Evolutionary conservation across 257 asterid species (phyloP), one percentile per base, ranked within the genome.

Genomic region (Apocynum venetum): DNA sequence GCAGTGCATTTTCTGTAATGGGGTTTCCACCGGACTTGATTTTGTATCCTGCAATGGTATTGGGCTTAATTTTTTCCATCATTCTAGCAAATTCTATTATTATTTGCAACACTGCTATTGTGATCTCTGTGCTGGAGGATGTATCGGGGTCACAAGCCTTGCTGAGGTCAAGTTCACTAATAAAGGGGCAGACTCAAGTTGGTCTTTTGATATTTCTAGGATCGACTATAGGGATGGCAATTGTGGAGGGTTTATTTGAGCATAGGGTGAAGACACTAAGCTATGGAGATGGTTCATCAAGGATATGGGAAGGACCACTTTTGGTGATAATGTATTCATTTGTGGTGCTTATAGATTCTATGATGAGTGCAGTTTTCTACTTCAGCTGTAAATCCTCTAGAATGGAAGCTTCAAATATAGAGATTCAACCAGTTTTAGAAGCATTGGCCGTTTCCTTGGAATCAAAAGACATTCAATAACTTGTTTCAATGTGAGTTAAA

Each of bases 281-380:
- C 76, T 91, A 95, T 80, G 99, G 96, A 69, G 93, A 93, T 81
- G 98, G 97, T 52, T 90, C 99, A 63, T 93, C 98, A 4, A 87
- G 97, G 82, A 83, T 90, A 73, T 95, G 98, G 99, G 98, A 95
- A 88, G 97, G 99, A 5, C 99, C 99, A 1, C 91, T 95, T 78
- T 82, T 95, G 89, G 97, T 95, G 35, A 35, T 90, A 65, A 87
- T 95, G 96, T 93, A 89, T 78, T 93, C 98, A 2, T 90, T 93
- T 70, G 89, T 95, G 80, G 87, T 87, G 86, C 90, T 93, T 71
- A 85, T 93, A 6, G 97, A 95, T 81, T 89, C 93, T 31, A 95
- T 95, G 98, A 95, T 90, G 96, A 93, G 88, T 78, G 76, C 93
- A 2, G 96, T 93, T 76, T 95, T 93, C 88, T 95, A 95, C 91